phyloP scores from a whole-genome alignment of 1,284 basidiomycete species.

The Bondarzewia mesenterica region DNA sequence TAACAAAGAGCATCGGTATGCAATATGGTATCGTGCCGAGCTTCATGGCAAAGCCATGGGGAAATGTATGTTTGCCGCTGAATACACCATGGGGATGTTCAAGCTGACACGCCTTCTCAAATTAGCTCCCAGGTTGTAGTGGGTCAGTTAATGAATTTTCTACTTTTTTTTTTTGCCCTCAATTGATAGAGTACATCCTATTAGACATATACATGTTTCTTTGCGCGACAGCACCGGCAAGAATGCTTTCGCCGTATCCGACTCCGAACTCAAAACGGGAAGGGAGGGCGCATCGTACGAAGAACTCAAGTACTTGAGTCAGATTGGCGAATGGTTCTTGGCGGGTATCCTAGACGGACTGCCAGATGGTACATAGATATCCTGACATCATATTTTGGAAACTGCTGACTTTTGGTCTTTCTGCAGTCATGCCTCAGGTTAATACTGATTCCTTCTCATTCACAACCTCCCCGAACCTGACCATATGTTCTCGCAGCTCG shows the following conservation, averaged over 20 bases:
- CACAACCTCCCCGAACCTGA: neutral
- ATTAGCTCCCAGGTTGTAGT: constrained; percentile 90
- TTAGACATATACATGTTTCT: constrained; percentile 88
- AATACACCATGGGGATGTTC: neutral
- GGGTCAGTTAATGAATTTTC: constrained; percentile 51
- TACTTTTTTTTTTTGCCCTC: too few species aligned
- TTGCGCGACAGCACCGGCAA: constrained; percentile 61
- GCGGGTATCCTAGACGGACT: constrained; percentile 87
- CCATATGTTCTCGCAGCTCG: constrained; percentile 48
- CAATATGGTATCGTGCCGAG: constrained; percentile 84
- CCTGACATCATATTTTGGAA: neutral
- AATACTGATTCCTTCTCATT: constrained; percentile 11
- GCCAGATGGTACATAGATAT: constrained; percentile 59
- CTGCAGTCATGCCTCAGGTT: constrained; percentile 63
- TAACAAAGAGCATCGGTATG: constrained; percentile 90
- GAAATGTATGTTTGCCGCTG: constrained; percentile 55
- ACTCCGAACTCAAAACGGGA: constrained; percentile 51
- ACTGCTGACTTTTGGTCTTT: neutral
- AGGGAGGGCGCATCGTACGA: constrained; percentile 56
- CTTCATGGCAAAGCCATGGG: constrained; percentile 98
- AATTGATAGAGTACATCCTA: too few species aligned
- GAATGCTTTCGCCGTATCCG: constrained; percentile 73
- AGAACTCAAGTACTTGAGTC: constrained; percentile 80
- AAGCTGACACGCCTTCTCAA: neutral
- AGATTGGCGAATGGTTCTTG: constrained; percentile 87